phyloP scores from a whole-genome alignment of 805 yeast species.

The Metschnikowia cubensis region DNA sequence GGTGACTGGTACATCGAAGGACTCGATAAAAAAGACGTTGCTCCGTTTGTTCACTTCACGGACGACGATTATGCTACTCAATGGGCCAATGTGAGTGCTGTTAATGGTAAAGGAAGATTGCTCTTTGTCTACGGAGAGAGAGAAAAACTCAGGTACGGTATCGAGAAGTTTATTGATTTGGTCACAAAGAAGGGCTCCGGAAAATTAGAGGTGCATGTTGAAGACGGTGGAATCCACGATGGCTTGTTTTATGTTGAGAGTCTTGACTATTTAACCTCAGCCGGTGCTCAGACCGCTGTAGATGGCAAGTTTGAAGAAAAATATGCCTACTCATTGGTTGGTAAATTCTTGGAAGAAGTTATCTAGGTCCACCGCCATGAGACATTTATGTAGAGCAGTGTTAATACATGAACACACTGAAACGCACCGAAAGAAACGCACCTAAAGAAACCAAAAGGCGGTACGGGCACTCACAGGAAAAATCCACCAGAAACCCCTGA shows the following conservation, averaged over 20 bases:
- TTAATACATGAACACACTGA: background rate
- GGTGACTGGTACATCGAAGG: slow-evolving; percentile 33
- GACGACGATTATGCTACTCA: slow-evolving; percentile 21
- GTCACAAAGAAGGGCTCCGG: slow-evolving; percentile 18
- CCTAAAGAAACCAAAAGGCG: background rate
- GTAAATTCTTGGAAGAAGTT: slow-evolving; percentile 17
- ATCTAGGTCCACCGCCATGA: background rate
- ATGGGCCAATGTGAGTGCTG: slow-evolving; percentile 26
- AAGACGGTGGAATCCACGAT: slow-evolving; percentile 35
- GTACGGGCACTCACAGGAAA: background rate
- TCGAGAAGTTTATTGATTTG: slow-evolving; percentile 23
- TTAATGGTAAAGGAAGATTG: slow-evolving; percentile 20
- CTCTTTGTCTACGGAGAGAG: slow-evolving; percentile 30
- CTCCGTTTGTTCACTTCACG: slow-evolving; percentile 22
- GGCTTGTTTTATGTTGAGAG: slow-evolving; percentile 32
- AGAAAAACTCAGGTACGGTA: slow-evolving; percentile 29
- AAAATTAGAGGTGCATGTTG: slow-evolving; percentile 20
- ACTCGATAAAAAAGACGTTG: slow-evolving; percentile 11
- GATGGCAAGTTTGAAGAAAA: slow-evolving; percentile 24
- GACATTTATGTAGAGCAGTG: background rate
- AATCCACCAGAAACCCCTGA: background rate
- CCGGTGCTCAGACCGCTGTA: slow-evolving; percentile 22
- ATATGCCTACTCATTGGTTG: slow-evolving; percentile 16
- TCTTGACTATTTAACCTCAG: slow-evolving; percentile 24
- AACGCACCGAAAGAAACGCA: background rate